Conservation (phyloP, 441 rosid genomes). For the Gossypium trilobum region DNA sequence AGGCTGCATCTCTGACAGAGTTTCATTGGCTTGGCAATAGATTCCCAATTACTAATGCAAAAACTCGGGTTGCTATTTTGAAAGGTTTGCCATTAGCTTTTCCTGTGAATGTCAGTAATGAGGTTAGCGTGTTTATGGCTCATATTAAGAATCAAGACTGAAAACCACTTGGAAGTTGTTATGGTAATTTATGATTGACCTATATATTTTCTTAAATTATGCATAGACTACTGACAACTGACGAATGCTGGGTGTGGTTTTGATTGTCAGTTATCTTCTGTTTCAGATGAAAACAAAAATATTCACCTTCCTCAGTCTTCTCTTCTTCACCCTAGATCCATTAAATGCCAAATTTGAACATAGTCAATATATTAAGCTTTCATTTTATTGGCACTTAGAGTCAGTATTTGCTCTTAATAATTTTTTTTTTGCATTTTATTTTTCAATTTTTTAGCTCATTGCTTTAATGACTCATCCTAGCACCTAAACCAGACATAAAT, state of each 20-base stretch:
- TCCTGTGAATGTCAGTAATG: neutral
- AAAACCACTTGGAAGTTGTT: neutral
- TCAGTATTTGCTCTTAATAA: neutral
- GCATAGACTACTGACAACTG: neutral
- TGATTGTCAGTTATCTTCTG: neutral
- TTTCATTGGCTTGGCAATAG: constrained; percentile 89
- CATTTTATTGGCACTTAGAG: neutral
- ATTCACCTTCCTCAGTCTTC: neutral
- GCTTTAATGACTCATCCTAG: neutral
- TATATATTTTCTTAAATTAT: neutral
- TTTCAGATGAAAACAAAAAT: neutral
- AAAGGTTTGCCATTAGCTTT: constrained; percentile 35
- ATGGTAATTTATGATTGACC: neutral
- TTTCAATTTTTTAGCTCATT: neutral
- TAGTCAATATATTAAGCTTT: neutral
- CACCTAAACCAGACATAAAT: neutral
- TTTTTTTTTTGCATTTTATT: neutral
- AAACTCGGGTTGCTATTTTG: constrained; percentile 63
- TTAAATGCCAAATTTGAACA: neutral
- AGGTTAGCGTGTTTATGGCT: neutral
- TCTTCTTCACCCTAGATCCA: neutral
- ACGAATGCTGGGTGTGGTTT: neutral
- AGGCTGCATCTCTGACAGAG: constrained; percentile 83
- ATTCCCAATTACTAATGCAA: constrained; percentile 86
- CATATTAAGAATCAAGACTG: constrained; percentile 9